Evolutionary conservation across 768 basidiomycete genomes (phyloP).

Genomic region (Dioszegia aurantiaca): DNA sequence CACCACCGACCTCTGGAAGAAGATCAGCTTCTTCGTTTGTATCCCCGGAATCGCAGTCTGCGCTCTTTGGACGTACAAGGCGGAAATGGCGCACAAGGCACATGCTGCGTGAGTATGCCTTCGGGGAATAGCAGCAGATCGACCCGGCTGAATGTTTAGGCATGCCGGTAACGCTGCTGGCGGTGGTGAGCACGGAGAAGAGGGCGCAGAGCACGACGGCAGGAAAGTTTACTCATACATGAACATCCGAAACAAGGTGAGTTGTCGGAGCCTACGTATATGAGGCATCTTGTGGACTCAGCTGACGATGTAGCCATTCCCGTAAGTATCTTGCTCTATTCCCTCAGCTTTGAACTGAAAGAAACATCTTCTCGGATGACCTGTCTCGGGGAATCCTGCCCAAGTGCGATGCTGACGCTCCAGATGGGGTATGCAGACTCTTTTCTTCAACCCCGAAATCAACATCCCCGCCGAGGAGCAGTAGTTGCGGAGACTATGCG

Average conservation of each 20-base stretch:
- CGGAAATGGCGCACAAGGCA: slow-evolving; percentile 48
- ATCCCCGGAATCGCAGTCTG: slow-evolving; percentile 47
- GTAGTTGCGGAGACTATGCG: background rate
- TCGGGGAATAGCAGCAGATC: background rate
- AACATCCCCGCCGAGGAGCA: slow-evolving; percentile 46
- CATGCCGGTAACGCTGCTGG: slow-evolving; percentile 10
- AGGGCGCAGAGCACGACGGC: slow-evolving; percentile 39
- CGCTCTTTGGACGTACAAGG: slow-evolving; percentile 47
- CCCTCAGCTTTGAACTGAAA: background rate
- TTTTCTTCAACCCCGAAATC: slow-evolving; percentile 53
- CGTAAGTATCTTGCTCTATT: background rate
- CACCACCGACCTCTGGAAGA: slow-evolving; percentile 43
- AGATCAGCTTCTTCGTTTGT: slow-evolving; percentile 46
- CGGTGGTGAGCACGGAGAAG: slow-evolving; percentile 12
- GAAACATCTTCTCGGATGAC: background rate
- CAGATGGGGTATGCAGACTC: slow-evolving; percentile 46
- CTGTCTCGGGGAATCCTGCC: background rate
- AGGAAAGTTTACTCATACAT: slow-evolving; percentile 52
- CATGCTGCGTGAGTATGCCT: slow-evolving; percentile 44
- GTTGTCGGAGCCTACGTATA: slow-evolving; percentile 5
- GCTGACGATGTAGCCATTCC: slow-evolving; percentile 10
- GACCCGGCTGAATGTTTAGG: background rate
- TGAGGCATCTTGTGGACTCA: background rate
- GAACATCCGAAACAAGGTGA: slow-evolving; percentile 52
- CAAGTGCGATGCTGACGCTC: slow-evolving; percentile 8